Base-by-base conservation (phyloP, 495 filamentous ascomycete species). In the Penicillium robsamsonii region DNA sequence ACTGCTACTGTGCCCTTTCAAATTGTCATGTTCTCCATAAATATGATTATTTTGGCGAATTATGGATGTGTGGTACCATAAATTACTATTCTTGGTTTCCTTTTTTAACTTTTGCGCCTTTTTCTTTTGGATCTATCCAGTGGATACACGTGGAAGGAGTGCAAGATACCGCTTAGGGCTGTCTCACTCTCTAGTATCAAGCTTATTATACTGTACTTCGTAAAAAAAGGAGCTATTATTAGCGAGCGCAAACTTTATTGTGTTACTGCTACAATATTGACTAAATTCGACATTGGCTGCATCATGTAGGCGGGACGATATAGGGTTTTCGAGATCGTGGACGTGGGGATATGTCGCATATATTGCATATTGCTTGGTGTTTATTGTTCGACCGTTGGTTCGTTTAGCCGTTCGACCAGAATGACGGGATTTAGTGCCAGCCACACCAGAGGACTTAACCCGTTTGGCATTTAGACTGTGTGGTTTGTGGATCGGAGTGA, bases 221-320 rank as follows among this genome's bases (percentile, higher is more conserved):
- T 38, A 17, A 40, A 41, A 37, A 15, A 2, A 5, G n/a, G n/a
- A 25, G 48, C 48, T 50, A 50, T 50, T 40, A 50, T 50, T 50
- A 50, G 48, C 48, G 48, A 50, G 48, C 20, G 33, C 20, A 30
- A 41, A 50, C 24, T 40, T 50, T 50, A 41, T 50, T 5, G 47
- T 50, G 33, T n/a, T 3, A 50, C 22, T 15, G 22, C 31, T 38
- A 38, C 7, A 7, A 27, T 8, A 2, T 0, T 6, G n/a, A 38
- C 35, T 17, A n/a, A 38, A n/a, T 38, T n/a, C 5, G 13, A 5
- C 35, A 17, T 38, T n/a, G n/a, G 7, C n/a, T 38, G 35, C 35
- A 7, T 38, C 15, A 17, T 17, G 35, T 15, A 17, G 15, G 35
- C 15, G 35, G n/a, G 15, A 8, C 2, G 7, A 38, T 38, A n/a